These are phyloP conservation scores for Bisporella sp. DNA, from an alignment of 2,329 filamentous ascomycete genomes.

Conservation along the genomic window DNA sequence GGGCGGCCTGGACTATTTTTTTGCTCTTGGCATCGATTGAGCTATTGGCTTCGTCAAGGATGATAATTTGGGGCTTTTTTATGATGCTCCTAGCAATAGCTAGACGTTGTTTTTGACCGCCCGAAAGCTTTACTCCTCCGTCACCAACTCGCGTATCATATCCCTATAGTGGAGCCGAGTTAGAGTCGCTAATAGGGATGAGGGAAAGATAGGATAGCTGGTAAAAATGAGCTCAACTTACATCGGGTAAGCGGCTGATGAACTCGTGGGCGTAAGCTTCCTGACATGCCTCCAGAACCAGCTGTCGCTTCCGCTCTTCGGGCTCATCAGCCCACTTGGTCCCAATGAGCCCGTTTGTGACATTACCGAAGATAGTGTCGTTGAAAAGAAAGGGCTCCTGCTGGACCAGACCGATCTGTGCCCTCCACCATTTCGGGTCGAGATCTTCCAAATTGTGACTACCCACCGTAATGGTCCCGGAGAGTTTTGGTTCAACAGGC, in stretches of 20 bases:
- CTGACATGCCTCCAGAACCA: conserved; percentile 57
- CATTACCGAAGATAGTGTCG: conserved; percentile 56
- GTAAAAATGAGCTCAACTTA: too few species aligned
- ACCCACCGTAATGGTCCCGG: conserved; percentile 40
- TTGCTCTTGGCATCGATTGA: conserved; percentile 88
- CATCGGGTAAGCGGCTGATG: conserved; percentile 52
- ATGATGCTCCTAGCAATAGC: conserved; percentile 49
- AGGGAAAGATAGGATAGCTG: too few species aligned
- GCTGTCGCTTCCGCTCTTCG: conserved; percentile 47
- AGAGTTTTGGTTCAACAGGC: too few species aligned
- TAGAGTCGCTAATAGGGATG: too few species aligned
- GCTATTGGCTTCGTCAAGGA: conserved; percentile 88
- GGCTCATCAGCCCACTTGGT: conserved; percentile 44
- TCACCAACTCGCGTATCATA: conserved; percentile 71
- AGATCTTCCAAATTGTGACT: conserved; percentile 48
- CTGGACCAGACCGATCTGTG: conserved; percentile 58
- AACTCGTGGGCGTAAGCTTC: conserved; percentile 67
- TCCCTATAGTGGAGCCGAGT: too few species aligned
- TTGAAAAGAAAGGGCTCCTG: conserved; percentile 66
- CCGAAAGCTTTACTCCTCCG: conserved; percentile 68
- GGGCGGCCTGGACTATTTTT: conserved; percentile 81
- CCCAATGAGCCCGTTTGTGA: conserved; percentile 50
- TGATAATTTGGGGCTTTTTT: conserved; percentile 70
- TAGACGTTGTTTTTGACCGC: conserved; percentile 72
- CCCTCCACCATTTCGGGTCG: conserved; percentile 54